Base-by-base conservation (phyloP, 192 early-diverging fungal genomes). In the Entomortierella chlamydospora region DNA sequence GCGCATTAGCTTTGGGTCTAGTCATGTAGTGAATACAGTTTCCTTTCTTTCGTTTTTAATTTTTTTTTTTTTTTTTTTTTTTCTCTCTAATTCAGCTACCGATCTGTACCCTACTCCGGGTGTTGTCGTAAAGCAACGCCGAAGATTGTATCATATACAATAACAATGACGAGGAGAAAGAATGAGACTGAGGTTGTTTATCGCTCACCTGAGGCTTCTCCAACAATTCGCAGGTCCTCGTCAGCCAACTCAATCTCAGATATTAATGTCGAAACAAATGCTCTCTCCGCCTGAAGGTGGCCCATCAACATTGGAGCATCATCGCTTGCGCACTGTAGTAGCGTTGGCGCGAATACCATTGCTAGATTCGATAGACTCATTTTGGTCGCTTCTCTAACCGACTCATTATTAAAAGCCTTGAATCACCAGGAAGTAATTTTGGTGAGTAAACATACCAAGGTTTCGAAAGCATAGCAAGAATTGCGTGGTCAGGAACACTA, bases 261-360 rank as follows among this genome's bases (percentile, higher is more conserved):
- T 12, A 79, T 70, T 23, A 79, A 51, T 22, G 76, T 79, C 18
- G 68, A 59, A 25, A 79, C 78, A 72, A 83, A 83, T 42, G 61
- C 23, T 47, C 76, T 39, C 33, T 78, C 64, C 0, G 72, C 72
- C 49, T 72, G 76, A 7, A 73, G 62, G 26, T 76, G 68, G 17
- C 64, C 84, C 87, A 69, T 86, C 30, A 89, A 81, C 58, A 87
- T 81, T 6, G 84, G 87, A 7, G 89, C 82, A 68, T 91, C 86
- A 53, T 90, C 92, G 57, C 83, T 85, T 23, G 96, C 96, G 73
- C 94, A 96, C 43, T 96, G 86, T 54, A 99, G 82, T 57, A 98
- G 91, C 49, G 93, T 93, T n/a, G 97, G 97, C 23, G 95, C 96
- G 87, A 98, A 98, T 12, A 99, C 95, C 87, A 99, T 93, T 15